Percentiles rank a stretch among this genome's conserved stretches.
phyloP scores from a whole-genome alignment of 2,329 filamentous ascomycete genomes.

The Fusarium citri region DNA sequence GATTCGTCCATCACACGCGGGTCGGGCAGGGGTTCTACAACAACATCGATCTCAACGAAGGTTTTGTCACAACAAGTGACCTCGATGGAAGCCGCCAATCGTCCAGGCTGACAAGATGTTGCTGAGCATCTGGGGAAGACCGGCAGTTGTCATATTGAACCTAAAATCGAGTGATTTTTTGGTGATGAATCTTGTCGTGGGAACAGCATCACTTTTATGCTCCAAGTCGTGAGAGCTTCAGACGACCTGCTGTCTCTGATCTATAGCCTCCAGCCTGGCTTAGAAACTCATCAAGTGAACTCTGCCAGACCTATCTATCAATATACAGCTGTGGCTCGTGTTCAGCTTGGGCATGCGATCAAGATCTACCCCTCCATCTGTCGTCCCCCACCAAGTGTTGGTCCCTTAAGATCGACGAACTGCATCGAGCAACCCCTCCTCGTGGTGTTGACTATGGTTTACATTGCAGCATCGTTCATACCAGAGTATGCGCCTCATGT shows the following conservation, averaged over 20 bases:
- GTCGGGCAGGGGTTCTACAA: conserved; percentile 24
- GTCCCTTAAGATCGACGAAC: conserved; percentile 45
- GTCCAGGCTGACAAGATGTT: conserved; percentile 21
- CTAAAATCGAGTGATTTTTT: conserved; percentile 27
- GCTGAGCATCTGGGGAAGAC: neutral
- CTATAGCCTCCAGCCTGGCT: neutral
- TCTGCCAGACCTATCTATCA: neutral
- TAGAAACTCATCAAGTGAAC: neutral
- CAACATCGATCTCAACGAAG: conserved; percentile 30
- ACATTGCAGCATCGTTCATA: conserved; percentile 41
- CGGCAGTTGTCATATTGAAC: conserved; percentile 2
- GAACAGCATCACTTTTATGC: neutral
- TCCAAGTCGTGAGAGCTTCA: neutral
- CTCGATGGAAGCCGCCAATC: conserved; percentile 14
- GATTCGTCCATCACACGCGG: conserved; percentile 36
- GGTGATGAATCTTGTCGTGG: neutral
- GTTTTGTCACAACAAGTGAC: conserved; percentile 11
- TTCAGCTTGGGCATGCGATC: conserved; percentile 25
- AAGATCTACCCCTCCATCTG: conserved; percentile 46
- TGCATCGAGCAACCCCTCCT: conserved; percentile 45
- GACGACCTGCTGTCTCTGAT: neutral
- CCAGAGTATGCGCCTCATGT: conserved; percentile 34
- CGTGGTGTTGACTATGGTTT: conserved; percentile 46
- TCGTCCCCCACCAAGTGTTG: conserved; percentile 45
- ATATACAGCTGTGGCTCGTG: conserved; percentile 28